A percentile compares a stretch with the other conserved stretches of the same genome.
phyloP scores from a whole-genome alignment of 768 basidiomycete species.

The Leccinum barrowsii region DNA sequence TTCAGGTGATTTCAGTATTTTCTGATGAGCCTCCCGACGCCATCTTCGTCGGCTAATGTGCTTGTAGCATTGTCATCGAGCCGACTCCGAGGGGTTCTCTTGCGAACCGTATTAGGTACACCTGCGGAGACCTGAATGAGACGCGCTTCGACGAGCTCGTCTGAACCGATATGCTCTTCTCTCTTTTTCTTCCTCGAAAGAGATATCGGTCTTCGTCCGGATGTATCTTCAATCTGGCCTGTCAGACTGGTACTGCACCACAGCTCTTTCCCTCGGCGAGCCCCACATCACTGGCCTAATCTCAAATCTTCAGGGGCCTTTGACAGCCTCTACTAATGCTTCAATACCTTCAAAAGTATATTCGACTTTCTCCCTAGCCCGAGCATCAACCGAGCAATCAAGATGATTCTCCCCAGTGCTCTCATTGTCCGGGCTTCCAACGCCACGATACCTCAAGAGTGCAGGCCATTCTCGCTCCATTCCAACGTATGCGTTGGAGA shows the following conservation, averaged over 20 bases:
- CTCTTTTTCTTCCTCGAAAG: neutral
- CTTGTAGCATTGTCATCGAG: neutral
- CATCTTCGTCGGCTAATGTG: neutral
- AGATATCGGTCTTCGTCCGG: neutral
- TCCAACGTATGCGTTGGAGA: slow-evolving; percentile 22
- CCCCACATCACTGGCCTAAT: neutral
- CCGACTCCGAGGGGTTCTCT: too few relatives aligned
- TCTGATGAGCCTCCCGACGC: neutral
- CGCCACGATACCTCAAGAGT: slow-evolving; percentile 1
- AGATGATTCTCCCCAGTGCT: slow-evolving; percentile 2
- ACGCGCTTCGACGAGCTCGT: too few relatives aligned
- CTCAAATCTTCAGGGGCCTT: neutral
- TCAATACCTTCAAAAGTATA: neutral
- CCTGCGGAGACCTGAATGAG: neutral
- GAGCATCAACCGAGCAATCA: neutral
- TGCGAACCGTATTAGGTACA: neutral
- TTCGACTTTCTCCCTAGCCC: neutral
- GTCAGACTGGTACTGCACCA: neutral
- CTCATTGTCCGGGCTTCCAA: neutral
- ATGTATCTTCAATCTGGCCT: neutral
- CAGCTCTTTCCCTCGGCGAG: neutral
- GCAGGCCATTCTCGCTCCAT: slow-evolving; percentile 11
- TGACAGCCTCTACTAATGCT: neutral
- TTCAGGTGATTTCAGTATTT: neutral
- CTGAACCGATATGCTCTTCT: neutral